Evolutionary conservation across 371 early-diverging fungal species (phyloP).

Genomic region (Lichtheimia ornata): DNA sequence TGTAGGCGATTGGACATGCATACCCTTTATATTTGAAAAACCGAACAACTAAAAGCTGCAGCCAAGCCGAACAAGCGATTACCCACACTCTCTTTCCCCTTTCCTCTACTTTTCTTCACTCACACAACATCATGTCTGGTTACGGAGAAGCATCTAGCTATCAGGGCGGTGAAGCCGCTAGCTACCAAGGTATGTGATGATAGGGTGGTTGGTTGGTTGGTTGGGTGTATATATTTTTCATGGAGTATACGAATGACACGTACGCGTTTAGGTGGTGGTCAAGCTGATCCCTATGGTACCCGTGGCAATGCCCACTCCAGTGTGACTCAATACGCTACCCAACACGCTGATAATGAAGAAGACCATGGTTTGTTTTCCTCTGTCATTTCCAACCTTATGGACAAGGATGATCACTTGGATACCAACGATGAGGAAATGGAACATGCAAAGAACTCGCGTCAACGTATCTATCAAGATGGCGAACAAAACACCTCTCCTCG

Average conservation of each 20-base stretch:
- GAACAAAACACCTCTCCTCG: conserved; percentile 24
- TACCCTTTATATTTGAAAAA: too few relatives aligned
- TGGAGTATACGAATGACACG: too few relatives aligned
- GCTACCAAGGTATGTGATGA: conserved; percentile 25
- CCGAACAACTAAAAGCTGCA: too few relatives aligned
- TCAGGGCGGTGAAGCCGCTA: conserved; percentile 35
- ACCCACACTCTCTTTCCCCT: neutral
- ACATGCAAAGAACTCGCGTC: conserved; percentile 27
- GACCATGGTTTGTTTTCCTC: conserved; percentile 23
- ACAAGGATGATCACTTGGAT: conserved; percentile 15
- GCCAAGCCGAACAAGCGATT: neutral
- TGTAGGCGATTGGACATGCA: too few relatives aligned
- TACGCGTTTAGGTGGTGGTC: conserved; percentile 2
- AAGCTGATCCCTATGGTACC: conserved; percentile 11
- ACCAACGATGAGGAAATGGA: conserved; percentile 32
- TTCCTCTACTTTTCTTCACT: neutral
- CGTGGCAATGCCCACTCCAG: neutral
- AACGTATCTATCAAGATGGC: conserved; percentile 24
- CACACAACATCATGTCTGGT: conserved; percentile 5
- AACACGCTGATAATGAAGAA: conserved; percentile 19
- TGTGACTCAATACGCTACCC: conserved; percentile 16
- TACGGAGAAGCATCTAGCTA: conserved; percentile 14
- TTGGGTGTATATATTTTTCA: too few relatives aligned
- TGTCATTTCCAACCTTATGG: conserved; percentile 25
- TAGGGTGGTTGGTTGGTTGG: too few relatives aligned